Percentiles rank a stretch among this genome's conserved stretches.
These are phyloP conservation scores for Saturnispora mendoncae DNA, from an alignment of 805 yeast genomes.

Conservation along the genomic window DNA sequence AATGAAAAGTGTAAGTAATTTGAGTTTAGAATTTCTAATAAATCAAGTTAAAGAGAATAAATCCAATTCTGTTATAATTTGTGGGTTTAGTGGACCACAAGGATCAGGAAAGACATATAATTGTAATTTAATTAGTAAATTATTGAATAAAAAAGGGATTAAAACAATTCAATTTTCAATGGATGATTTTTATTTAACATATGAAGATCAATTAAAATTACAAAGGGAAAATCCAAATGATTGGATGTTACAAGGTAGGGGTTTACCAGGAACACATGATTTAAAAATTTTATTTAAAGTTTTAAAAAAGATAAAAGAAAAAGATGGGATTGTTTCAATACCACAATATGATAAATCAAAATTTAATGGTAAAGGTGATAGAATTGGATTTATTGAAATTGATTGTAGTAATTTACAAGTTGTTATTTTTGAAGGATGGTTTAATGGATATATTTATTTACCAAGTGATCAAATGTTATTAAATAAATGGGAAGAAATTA, in stretches of 20 bases:
- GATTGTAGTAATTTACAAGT: slow-evolving; percentile 42
- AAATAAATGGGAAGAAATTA: slow-evolving; percentile 22
- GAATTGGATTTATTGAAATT: slow-evolving; percentile 39
- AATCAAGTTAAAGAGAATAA: no score
- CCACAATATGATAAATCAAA: slow-evolving; percentile 78
- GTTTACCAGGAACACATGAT: slow-evolving; percentile 94
- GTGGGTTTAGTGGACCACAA: slow-evolving; percentile 62
- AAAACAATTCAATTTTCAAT: slow-evolving; percentile 47
- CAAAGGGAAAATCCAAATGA: slow-evolving; percentile 30
- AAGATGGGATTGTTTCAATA: slow-evolving; percentile 26
- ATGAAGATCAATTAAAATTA: slow-evolving; percentile 46
- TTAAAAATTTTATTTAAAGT: slow-evolving; percentile 34
- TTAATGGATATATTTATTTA: slow-evolving; percentile 60
- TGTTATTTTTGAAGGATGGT: slow-evolving; percentile 90
- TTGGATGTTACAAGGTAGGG: slow-evolving; percentile 60
- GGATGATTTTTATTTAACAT: slow-evolving; percentile 79
- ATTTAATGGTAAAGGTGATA: slow-evolving; percentile 70
- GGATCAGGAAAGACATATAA: slow-evolving; percentile 70
- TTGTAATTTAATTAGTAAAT: slow-evolving; percentile 32
- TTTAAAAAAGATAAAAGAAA: slow-evolving; percentile 27
- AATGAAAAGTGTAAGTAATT: no score
- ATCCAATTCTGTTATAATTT: slow-evolving; percentile 27
- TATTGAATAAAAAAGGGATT: slow-evolving; percentile 21
- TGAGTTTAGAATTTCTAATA: no score
- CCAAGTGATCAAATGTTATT: slow-evolving; percentile 24